phyloP scores from a whole-genome alignment of 179 eudicot species.

The Beta corolliflora region DNA sequence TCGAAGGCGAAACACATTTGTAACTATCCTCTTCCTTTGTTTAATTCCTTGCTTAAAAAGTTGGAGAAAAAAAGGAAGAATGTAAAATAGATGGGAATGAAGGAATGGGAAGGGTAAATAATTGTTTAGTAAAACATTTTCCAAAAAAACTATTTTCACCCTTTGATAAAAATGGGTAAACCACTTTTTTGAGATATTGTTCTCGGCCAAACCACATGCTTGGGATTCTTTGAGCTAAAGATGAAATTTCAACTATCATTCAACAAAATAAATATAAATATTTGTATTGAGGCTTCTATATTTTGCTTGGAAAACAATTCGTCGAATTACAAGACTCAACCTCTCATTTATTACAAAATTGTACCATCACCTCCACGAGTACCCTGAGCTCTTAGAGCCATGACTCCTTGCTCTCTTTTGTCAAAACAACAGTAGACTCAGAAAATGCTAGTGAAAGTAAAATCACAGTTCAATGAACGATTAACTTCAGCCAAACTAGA shows the following conservation, averaged over 20 bases:
- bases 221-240: neutral
- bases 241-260: neutral
- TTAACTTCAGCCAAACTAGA: neutral
- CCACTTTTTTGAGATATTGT: too few relatives aligned
- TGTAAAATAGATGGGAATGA: too few relatives aligned
- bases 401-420: neutral
- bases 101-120: too few relatives aligned
- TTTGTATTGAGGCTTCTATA: slow-evolving; percentile 4
- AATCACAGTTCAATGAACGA: neutral
- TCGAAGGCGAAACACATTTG: too few relatives aligned
- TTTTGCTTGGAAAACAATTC: neutral
- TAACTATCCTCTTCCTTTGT: too few relatives aligned
- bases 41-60: too few relatives aligned
- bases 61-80: too few relatives aligned
- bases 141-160: too few relatives aligned
- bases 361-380: neutral
- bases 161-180: too few relatives aligned
- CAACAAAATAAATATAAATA: neutral
- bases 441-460: slow-evolving; percentile 4
- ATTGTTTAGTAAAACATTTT: too few relatives aligned
- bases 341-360: slow-evolving; percentile 22
- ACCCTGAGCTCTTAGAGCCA: slow-evolving; percentile 15
- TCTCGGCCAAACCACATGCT: too few relatives aligned
- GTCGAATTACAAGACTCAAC: neutral
- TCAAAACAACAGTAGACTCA: neutral